These are phyloP conservation scores for Pleoardoris graminearum DNA, from an alignment of 2,329 filamentous ascomycete species.

Conservation along the genomic window DNA sequence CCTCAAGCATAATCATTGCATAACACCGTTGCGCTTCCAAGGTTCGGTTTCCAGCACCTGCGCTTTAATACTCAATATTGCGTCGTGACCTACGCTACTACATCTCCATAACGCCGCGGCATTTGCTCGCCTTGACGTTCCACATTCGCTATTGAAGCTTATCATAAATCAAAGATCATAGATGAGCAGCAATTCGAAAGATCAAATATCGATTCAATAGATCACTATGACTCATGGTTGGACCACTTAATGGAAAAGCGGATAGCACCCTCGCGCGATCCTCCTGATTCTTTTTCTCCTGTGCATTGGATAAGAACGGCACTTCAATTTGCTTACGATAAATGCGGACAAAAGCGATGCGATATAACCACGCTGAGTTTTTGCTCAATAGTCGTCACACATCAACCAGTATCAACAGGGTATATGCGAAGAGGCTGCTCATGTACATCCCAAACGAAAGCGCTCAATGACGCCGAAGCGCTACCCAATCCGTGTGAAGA, in stretches of 20 bases:
- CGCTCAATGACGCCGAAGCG: background rate
- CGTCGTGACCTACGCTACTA: too few relatives aligned
- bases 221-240: too few relatives aligned
- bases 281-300: too few relatives aligned
- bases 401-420: background rate
- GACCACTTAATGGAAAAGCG: too few relatives aligned
- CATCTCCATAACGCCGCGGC: slow-evolving; percentile 12
- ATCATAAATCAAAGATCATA: too few relatives aligned
- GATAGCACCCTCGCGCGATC: too few relatives aligned
- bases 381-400: background rate
- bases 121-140: slow-evolving; percentile 5
- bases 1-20: too few relatives aligned
- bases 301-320: too few relatives aligned
- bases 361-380: background rate
- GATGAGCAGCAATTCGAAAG: background rate
- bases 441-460: background rate
- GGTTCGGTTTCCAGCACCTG: background rate
- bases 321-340: too few relatives aligned
- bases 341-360: background rate
- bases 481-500: too few relatives aligned
- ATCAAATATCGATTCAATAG: background rate
- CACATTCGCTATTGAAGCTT: too few relatives aligned
- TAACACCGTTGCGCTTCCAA: background rate
- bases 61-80: background rate
- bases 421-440: slow-evolving; percentile 4